Evolutionary conservation across 805 yeast genomes (phyloP), one percentile per base, ranked within the genome.

Genomic region (Debaryomyces maramus): DNA sequence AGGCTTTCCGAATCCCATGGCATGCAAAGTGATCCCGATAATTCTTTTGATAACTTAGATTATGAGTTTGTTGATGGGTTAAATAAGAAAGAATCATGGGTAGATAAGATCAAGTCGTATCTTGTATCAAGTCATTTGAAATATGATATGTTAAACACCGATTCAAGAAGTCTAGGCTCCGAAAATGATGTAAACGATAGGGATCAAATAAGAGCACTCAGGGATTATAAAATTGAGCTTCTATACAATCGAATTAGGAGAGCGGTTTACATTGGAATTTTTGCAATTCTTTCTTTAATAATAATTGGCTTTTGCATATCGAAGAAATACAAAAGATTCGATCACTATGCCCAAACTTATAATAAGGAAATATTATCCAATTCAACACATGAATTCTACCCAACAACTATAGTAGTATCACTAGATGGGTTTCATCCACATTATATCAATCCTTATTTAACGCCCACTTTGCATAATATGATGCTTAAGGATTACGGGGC

Each of bases 381-480:
- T 56, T 85, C 88, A 1, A 83, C 95, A 0, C 80, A 77, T 46
- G 66, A 66, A 3, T 87, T 82, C 59, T 68, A 82, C 51, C 86
- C 93, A n/a, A 80, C 95, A 6, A 90, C 97, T 1, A 63, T 90
- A 1, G 56, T 89, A 33, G 70, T 90, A 1, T 88, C 96, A 0
- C 60, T 91, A 20, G 96, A 88, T 58, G 97, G 96, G 7, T 85
- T 90, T 59, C 95, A 90, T 55, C 97, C 97, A 3, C 91, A 87
- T 53, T 85, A 88, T 56, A 77, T 90, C 9, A 80, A 83, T 2
- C 51, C 74, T 5, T 63, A 69, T 14, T 53, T 72, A 21, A 90
- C 97, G 0, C 98, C 98, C 0, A 68, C 78, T 26, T 55, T 90
- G 56, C 81, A 85, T 53, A 60, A 69, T 7, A 58, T 90, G 58